These are phyloP conservation scores for Hypoxylon sp. DNA, from an alignment of 2,329 filamentous ascomycete genomes.

Conservation along the genomic window DNA sequence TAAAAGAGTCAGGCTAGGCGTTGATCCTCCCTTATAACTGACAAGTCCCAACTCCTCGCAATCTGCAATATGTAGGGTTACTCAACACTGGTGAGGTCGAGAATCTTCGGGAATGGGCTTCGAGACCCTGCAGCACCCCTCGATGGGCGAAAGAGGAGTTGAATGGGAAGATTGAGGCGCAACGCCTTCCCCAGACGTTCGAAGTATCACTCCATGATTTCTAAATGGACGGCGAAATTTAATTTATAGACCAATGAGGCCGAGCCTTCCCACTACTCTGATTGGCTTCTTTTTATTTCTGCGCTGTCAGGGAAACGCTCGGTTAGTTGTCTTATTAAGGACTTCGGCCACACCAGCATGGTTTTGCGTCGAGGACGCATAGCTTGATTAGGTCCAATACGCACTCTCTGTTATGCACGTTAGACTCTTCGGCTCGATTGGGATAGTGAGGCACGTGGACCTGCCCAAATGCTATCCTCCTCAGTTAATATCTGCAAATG, in stretches of 20 bases:
- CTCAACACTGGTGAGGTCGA: slow-evolving; percentile 38
- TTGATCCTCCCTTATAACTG: slow-evolving; percentile 31
- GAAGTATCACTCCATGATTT: slow-evolving; percentile 34
- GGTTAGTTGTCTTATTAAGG: slow-evolving; percentile 41
- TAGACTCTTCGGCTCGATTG: slow-evolving; percentile 38
- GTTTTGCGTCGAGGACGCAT: slow-evolving; percentile 32
- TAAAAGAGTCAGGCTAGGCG: slow-evolving; percentile 41
- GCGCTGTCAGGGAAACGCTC: slow-evolving; percentile 38
- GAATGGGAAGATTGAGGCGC: slow-evolving; percentile 47
- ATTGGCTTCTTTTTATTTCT: slow-evolving; percentile 39
- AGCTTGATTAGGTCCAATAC: slow-evolving; percentile 31
- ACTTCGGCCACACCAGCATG: slow-evolving; percentile 31
- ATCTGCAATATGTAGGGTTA: slow-evolving; percentile 32
- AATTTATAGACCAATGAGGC: slow-evolving; percentile 47
- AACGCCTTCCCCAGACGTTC: slow-evolving; percentile 40
- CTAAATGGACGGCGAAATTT: slow-evolving; percentile 49
- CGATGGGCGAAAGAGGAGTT: slow-evolving; percentile 38
- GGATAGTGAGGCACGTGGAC: slow-evolving; percentile 43
- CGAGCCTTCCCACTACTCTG: slow-evolving; percentile 29
- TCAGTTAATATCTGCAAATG: slow-evolving; percentile 46
- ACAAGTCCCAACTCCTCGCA: slow-evolving; percentile 23
- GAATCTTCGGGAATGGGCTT: slow-evolving; percentile 37
- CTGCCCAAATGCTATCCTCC: slow-evolving; percentile 29
- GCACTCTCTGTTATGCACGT: slow-evolving; percentile 31
- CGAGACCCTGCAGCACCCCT: slow-evolving; percentile 37